Evolutionary conservation across 441 rosid genomes (phyloP), one percentile per base, ranked within the genome.

Genomic region (Cnidoscolus chayamansa): DNA sequence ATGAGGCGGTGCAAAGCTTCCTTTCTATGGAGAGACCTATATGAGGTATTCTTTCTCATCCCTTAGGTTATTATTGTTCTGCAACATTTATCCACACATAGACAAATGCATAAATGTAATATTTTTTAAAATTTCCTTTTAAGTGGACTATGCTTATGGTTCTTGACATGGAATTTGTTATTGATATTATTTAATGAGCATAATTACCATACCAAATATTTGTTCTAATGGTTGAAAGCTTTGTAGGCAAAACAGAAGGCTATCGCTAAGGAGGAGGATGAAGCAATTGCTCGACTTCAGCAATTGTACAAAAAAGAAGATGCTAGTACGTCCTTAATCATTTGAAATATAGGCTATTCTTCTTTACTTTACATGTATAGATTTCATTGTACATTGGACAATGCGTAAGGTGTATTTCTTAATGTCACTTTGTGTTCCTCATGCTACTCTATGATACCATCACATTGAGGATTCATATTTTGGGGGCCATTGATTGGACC

Each of bases 251-350:
- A 89, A 76, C 17, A 80, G 79, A 82, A 82, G 80, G 81, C 68
- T 0, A 35, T 81, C 55, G 67, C 82, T 7, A 81, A 89, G 77
- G 79, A 78, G 35, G 93, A 88, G 84, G 75, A 74, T 45, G 68
- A 77, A 78, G 79, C 81, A 10, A 77, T 53, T 73, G 86, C 83
- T 65, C 78, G 87, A 76, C 79, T 94, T 40, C 87, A 77, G 72
- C 77, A 92, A 72, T 73, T 74, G 19, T 94, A 92, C 84, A 72
- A 88, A 79, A 84, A 88, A 43, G 94, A 86, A 83, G 88, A 84
- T 83, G 90, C 82, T 40, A 80, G 99, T 94, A 88, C 15, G 92
- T 65, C 72, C 40, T 81, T 72, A 70, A 53, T 54, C 62, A 59
- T 79, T n/a, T 60, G 19, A 76, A 49, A 15, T 54, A 40, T 72